A percentile compares a stretch with the other conserved stretches of the same genome.
phyloP scores from a whole-genome alignment of 257 asterid species.

The Knoxia roxburghii region DNA sequence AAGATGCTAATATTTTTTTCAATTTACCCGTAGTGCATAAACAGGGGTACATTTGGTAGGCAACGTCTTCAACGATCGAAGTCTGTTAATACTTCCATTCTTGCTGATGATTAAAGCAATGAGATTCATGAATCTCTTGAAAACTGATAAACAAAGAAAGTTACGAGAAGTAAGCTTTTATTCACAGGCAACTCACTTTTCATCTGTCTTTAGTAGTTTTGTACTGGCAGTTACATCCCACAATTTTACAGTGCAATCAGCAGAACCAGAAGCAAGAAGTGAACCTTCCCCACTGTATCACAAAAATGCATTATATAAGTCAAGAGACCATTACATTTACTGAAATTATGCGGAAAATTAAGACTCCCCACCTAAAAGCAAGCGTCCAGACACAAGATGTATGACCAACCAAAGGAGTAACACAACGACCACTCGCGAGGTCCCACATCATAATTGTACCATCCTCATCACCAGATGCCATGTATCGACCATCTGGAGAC shows the following conservation, averaged over 20 bases:
- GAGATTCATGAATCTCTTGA: neutral
- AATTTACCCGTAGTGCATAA: constrained; percentile 46
- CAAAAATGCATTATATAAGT: constrained; percentile 9
- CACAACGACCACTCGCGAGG: constrained; percentile 87
- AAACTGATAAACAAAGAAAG: neutral
- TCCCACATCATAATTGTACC: constrained; percentile 99
- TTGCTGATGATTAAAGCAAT: constrained; percentile 32
- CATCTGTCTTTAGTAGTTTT: constrained; percentile 61
- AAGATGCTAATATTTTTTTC: neutral
- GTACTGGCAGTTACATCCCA: constrained; percentile 95
- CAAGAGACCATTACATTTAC: no score
- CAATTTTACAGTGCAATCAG: constrained; percentile 92
- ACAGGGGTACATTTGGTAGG: constrained; percentile 56
- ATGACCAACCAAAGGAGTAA: constrained; percentile 90
- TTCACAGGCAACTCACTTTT: constrained; percentile 47
- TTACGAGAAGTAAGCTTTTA: no score
- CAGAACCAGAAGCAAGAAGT: constrained; percentile 98
- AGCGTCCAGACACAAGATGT: constrained; percentile 94
- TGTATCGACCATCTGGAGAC: constrained; percentile 96
- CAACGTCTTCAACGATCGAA: constrained; percentile 73
- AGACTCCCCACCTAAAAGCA: constrained; percentile 67
- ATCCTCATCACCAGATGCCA: constrained; percentile 99
- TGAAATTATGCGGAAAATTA: constrained; percentile 1
- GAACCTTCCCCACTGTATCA: constrained; percentile 89
- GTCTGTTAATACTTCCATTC: constrained; percentile 59